Conservation (phyloP, 768 basidiomycete genomes). For the Russula dissimulans region DNA sequence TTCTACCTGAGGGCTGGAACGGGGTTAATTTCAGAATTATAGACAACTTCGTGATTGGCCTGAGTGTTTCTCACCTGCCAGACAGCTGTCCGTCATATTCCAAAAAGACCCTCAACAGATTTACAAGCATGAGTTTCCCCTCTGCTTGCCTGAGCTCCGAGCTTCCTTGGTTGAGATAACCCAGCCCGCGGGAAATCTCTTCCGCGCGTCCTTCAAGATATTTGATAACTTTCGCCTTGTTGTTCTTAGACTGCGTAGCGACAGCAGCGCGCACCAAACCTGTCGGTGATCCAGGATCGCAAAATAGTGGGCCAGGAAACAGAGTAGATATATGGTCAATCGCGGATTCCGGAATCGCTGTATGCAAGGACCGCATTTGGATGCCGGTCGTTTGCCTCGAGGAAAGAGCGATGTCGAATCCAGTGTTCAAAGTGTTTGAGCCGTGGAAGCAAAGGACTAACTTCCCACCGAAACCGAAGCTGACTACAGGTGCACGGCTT, state of each 20-base stretch:
- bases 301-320: constrained; percentile 85
- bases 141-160: constrained; percentile 54
- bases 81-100: constrained; percentile 83
- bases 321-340: constrained; percentile 42
- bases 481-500: constrained; percentile 67
- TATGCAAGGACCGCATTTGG: constrained; percentile 56
- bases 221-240: constrained; percentile 66
- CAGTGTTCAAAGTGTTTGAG: constrained; percentile 52
- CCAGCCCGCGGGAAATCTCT: constrained; percentile 70
- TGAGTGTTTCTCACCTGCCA: constrained; percentile 57
- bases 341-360: constrained; percentile 59
- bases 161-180: constrained; percentile 50
- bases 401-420: constrained; percentile 70
- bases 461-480: constrained; percentile 92
- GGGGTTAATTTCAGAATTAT: constrained; percentile 1
- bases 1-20: constrained; percentile 54
- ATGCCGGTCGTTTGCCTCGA: constrained; percentile 62
- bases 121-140: constrained; percentile 66
- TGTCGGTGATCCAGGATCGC: constrained; percentile 58
- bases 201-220: constrained; percentile 69
- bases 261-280: constrained; percentile 58
- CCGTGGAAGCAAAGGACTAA: constrained; percentile 83
- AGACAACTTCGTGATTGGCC: not conserved
- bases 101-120: constrained; percentile 68
- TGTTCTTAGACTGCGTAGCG: constrained; percentile 61